Conservation (phyloP, 139 green algal species). For the Chlorella ohadii region DNA sequence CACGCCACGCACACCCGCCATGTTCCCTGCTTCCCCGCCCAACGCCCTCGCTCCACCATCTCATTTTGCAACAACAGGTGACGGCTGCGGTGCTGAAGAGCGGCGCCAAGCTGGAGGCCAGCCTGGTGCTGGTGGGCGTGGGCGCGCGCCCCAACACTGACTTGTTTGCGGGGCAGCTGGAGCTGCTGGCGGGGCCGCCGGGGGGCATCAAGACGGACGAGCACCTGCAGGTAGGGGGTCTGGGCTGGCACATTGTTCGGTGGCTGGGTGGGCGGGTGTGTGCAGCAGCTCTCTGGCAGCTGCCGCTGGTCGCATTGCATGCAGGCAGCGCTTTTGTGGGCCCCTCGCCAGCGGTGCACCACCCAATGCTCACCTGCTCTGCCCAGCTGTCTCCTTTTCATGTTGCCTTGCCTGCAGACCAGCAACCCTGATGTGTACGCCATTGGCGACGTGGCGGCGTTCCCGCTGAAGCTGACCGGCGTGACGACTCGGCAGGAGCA, state of each 20-base stretch:
- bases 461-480: constrained; percentile 73
- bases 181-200: constrained; percentile 59
- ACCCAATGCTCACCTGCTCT: too few species aligned
- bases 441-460: constrained; percentile 92
- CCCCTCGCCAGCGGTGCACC: too few species aligned
- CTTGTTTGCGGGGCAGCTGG: constrained; percentile 70
- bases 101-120: constrained; percentile 60
- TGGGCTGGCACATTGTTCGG: too few species aligned
- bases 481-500: constrained; percentile 83
- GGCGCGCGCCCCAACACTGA: constrained; percentile 78
- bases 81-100: constrained; percentile 64
- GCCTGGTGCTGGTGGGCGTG: constrained; percentile 87
- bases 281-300: background rate
- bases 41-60: too few species aligned
- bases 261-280: background rate
- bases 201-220: constrained; percentile 88
- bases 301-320: too few species aligned
- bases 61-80: constrained; percentile 57
- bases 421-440: constrained; percentile 84
- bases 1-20: too few species aligned
- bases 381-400: background rate
- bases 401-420: constrained; percentile 41
- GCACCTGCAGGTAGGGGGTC: constrained; percentile 53
- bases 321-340: too few species aligned
- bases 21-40: background rate